phyloP scores from a whole-genome alignment of 805 yeast genomes.

The Dipodascus geniculatus region DNA sequence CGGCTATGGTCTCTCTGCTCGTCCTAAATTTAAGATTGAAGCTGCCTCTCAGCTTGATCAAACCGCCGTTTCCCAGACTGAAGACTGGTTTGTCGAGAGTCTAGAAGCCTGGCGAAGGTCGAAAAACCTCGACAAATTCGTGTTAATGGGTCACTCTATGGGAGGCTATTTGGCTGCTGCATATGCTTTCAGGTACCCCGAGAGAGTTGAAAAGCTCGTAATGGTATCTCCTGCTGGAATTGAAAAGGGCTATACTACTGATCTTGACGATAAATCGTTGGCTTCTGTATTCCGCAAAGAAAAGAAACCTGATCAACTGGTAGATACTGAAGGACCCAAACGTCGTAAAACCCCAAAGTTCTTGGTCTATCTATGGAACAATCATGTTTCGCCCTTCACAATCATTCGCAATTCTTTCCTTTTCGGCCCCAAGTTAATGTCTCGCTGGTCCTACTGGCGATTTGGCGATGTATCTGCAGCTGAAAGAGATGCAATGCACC shows the following conservation, averaged over 20 bases:
- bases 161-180: constrained; percentile 67
- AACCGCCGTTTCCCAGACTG: constrained; percentile 17
- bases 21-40: constrained; percentile 29
- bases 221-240: constrained; percentile 71
- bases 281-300: constrained; percentile 21
- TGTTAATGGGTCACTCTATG: constrained; percentile 63
- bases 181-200: constrained; percentile 49
- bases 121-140: constrained; percentile 40
- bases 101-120: constrained; percentile 53
- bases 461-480: constrained; percentile 42
- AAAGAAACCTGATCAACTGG: constrained; percentile 1
- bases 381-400: constrained; percentile 72
- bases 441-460: constrained; percentile 79
- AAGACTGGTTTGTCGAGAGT: constrained; percentile 34
- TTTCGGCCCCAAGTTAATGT: constrained; percentile 71
- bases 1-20: constrained; percentile 59
- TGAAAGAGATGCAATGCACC: constrained; percentile 49
- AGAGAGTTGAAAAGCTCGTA: constrained; percentile 40
- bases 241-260: constrained; percentile 26
- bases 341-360: constrained; percentile 33
- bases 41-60: not conserved
- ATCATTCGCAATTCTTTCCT: constrained; percentile 65
- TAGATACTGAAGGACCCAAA: constrained; percentile 11
- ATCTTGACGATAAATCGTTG: constrained; percentile 32
- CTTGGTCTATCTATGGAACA: constrained; percentile 69